phyloP scores from a whole-genome alignment of 768 basidiomycete genomes.

The Mycena filopes region DNA sequence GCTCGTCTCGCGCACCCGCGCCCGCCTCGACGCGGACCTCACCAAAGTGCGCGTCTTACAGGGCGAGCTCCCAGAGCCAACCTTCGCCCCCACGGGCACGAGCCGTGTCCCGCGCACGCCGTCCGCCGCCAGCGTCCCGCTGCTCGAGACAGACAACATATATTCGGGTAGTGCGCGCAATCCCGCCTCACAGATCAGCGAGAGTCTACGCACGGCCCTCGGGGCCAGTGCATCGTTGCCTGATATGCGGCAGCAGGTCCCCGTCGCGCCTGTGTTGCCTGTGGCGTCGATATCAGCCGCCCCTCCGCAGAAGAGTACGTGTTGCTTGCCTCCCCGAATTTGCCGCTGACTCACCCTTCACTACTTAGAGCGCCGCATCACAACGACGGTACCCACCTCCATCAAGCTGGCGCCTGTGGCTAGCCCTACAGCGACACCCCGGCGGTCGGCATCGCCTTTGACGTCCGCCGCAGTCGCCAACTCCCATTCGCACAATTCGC shows the following conservation, averaged over 20 bases:
- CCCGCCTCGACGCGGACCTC: constrained; percentile 62
- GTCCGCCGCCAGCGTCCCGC: constrained; percentile 19
- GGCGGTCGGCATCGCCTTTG: constrained; percentile 58
- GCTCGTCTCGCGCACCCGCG: constrained; percentile 57
- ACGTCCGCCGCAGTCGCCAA: constrained; percentile 42
- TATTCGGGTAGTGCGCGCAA: constrained; percentile 30
- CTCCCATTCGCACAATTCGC: constrained; percentile 40
- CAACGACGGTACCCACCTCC: constrained; percentile 47
- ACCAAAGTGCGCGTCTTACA: constrained; percentile 57
- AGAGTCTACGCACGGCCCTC: constrained; percentile 55
- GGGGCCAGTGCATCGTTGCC: constrained; percentile 43
- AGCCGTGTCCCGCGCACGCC: constrained; percentile 34
- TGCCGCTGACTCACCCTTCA: constrained; percentile 15
- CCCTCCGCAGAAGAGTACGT: constrained; percentile 55
- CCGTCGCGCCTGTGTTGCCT: constrained; percentile 36
- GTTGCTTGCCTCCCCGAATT: background rate
- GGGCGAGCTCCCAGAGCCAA: constrained; percentile 53
- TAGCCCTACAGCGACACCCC: constrained; percentile 45
- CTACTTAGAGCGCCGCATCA: constrained; percentile 51
- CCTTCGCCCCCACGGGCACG: constrained; percentile 11
- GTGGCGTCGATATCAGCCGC: constrained; percentile 33
- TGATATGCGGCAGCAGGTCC: constrained; percentile 39
- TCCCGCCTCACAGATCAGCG: constrained; percentile 53
- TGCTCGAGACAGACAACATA: constrained; percentile 18
- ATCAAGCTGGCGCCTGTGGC: constrained; percentile 53